Conservation (phyloP, 1,284 basidiomycete genomes). For the Inonotus obliquus region DNA sequence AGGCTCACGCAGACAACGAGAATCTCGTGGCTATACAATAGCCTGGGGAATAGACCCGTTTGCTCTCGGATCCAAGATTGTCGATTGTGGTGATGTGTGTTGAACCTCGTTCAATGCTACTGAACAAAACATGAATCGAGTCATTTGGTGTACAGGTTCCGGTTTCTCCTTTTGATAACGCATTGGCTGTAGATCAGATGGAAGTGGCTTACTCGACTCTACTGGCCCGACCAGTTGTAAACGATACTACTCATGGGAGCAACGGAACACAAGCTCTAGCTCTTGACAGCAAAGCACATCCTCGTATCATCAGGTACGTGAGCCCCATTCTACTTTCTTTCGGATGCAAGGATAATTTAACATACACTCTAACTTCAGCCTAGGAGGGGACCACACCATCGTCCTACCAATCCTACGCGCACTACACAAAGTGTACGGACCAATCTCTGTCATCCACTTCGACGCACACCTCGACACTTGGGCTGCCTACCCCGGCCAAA, state of each 20-base stretch:
- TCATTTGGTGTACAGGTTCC: constrained; percentile 45
- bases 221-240: constrained; percentile 47
- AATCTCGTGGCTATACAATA: constrained; percentile 54
- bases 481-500: constrained; percentile 48
- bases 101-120: neutral
- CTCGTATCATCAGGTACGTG: constrained; percentile 59
- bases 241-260: constrained; percentile 26
- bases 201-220: constrained; percentile 72
- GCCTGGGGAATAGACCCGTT: constrained; percentile 70
- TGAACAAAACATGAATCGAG: neutral
- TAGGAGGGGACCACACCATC: constrained; percentile 79
- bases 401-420: constrained; percentile 73
- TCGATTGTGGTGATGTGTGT: constrained; percentile 78
- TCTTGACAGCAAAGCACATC: constrained; percentile 53
- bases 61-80: constrained; percentile 46
- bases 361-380: constrained; percentile 32
- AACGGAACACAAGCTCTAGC: constrained; percentile 33
- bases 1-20: constrained; percentile 64
- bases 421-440: constrained; percentile 67
- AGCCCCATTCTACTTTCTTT: neutral
- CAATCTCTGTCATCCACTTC: constrained; percentile 77
- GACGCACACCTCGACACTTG: constrained; percentile 75
- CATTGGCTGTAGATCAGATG: constrained; percentile 73
- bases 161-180: constrained; percentile 67
- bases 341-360: neutral